Base-by-base conservation (phyloP, 129 eudicot species). In the Saposhnikovia divaricata region DNA sequence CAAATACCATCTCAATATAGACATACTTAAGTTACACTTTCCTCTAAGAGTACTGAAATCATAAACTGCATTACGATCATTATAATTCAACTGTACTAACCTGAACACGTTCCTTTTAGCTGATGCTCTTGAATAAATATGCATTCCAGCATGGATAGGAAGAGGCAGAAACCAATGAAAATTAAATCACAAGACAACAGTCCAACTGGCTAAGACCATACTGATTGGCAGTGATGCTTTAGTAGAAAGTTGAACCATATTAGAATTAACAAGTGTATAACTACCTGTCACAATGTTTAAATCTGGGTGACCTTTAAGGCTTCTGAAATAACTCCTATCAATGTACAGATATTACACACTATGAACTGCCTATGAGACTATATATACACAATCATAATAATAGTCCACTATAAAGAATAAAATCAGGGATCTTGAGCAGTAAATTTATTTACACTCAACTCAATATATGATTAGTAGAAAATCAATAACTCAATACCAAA, bases 61-160 rank as follows among this genome's bases (percentile, higher is more conserved):
- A 73, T 34, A 66, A 16, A 75, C 37, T 25, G 46, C 78, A 61
- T 68, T 44, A n/a, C 48, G 73, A 57, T 61, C 34, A 25, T 61
- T 3, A 61, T 51, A 76, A 43, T 59, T 57, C 31, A 53, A 38
- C n/a, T 19, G 39, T 23, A 46, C 81, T 44, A 71, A 95, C 98
- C 97, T 95, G 98, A 80, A 95, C 96, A 82, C 97, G 98, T 95
- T 95, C 85, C 98, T 97, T 75, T 86, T 92, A 16, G 97, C 96
- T 76, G 98, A 86, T 77, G 96, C 98, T 85, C 98, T 90, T 74
- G 94, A 69, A 73, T 92, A 95, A 75, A 95, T 90, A 80, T 95
- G 98, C 98, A 95, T 95, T 51, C 98, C 98, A 84, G 96, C 98
- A 96, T 93, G 63, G 39, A n/a, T 40, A 65, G 45, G 21, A 27